Conservation (phyloP, 805 yeast species). For the Starmera amethionina region DNA sequence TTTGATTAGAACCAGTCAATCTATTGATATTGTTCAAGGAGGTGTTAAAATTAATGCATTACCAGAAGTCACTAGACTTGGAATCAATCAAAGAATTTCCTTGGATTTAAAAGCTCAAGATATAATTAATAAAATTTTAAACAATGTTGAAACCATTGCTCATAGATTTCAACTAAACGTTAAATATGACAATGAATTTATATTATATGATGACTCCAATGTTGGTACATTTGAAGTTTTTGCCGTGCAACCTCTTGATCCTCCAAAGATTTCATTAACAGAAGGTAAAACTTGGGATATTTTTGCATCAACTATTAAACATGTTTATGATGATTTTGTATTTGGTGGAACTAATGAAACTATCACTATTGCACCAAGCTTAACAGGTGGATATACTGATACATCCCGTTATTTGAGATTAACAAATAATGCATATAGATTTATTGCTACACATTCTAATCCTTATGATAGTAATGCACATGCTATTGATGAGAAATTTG, state of each 20-base stretch:
- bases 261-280: constrained; percentile 43
- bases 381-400: constrained; percentile 54
- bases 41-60: constrained; percentile 65
- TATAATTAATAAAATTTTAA: constrained; percentile 42
- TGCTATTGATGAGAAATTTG: constrained; percentile 53
- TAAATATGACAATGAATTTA: constrained; percentile 9
- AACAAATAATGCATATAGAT: constrained; percentile 45
- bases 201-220: constrained; percentile 12
- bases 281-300: constrained; percentile 39
- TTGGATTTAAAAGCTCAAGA: constrained; percentile 42
- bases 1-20: constrained; percentile 40
- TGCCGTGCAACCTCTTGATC: constrained; percentile 24
- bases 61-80: constrained; percentile 46
- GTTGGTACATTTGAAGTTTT: constrained; percentile 17
- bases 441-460: constrained; percentile 12
- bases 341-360: constrained; percentile 12
- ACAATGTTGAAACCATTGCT: constrained; percentile 36
- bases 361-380: constrained; percentile 32
- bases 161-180: constrained; percentile 19
- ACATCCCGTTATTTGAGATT: constrained; percentile 50
- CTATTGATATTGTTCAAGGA: constrained; percentile 45
- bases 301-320: constrained; percentile 45
- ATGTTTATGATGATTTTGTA: constrained; percentile 39
- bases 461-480: constrained; percentile 30
- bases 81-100: constrained; percentile 55